Percentiles rank a stretch among this genome's conserved stretches.
Conservation (phyloP, 2,329 filamentous ascomycete species). For the Neonectria ditissima region DNA sequence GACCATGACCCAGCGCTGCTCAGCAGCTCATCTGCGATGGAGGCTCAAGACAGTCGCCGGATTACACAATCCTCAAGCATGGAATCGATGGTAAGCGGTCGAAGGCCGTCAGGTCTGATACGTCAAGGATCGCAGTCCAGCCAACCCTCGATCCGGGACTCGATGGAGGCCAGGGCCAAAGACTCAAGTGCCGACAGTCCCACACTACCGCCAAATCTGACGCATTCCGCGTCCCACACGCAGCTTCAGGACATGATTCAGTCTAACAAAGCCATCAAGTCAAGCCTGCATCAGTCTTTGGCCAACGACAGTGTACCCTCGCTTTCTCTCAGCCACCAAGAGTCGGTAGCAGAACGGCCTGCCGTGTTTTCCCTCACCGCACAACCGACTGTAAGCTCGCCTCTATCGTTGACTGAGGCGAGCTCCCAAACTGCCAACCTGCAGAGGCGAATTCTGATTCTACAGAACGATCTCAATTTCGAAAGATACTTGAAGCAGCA, state of each 20-base stretch:
- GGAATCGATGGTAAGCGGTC: slow-evolving; percentile 56
- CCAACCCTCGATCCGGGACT: slow-evolving; percentile 60
- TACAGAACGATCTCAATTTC: slow-evolving; percentile 85
- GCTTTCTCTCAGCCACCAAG: slow-evolving; percentile 63
- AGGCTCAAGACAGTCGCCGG: slow-evolving; percentile 60
- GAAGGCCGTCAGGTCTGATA: slow-evolving; percentile 52
- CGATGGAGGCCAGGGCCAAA: slow-evolving; percentile 48
- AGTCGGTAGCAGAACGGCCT: slow-evolving; percentile 57
- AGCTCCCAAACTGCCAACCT: slow-evolving; percentile 65
- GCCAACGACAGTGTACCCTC: slow-evolving; percentile 70
- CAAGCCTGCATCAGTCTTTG: slow-evolving; percentile 65
- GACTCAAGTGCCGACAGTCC: slow-evolving; percentile 68
- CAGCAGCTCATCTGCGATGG: slow-evolving; percentile 51
- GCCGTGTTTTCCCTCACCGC: slow-evolving; percentile 44
- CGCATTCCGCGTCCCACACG: slow-evolving; percentile 62
- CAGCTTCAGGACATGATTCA: slow-evolving; percentile 71
- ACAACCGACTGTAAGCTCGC: slow-evolving; percentile 43
- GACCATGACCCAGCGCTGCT: slow-evolving; percentile 55
- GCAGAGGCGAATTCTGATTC: slow-evolving; percentile 78
- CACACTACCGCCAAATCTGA: slow-evolving; percentile 66
- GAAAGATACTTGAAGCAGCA: slow-evolving; percentile 87
- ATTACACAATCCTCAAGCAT: slow-evolving; percentile 65
- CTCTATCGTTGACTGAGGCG: slow-evolving; percentile 48
- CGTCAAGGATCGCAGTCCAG: slow-evolving; percentile 63
- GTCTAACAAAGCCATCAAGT: slow-evolving; percentile 69